Evolutionary conservation across 2,329 filamentous ascomycete genomes (phyloP).

Genomic region (Aspergillus amoenus): DNA sequence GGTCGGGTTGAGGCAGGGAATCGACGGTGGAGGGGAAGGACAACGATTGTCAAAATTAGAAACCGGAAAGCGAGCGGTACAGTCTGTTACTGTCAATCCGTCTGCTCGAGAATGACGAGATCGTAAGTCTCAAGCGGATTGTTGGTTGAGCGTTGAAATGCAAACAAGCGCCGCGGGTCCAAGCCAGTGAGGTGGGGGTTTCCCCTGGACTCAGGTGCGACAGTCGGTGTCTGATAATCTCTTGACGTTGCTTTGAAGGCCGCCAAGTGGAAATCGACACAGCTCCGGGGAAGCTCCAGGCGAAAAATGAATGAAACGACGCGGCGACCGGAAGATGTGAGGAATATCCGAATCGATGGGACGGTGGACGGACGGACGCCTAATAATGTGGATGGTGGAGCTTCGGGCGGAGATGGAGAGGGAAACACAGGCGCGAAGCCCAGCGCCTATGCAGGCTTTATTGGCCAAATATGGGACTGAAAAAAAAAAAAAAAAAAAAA

Average conservation of each 20-base stretch:
- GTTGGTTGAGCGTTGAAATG: conserved; percentile 14
- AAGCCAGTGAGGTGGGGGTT: conserved; percentile 14
- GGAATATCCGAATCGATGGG: not conserved
- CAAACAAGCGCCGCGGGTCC: conserved; percentile 13
- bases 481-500: not conserved
- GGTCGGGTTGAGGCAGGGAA: conserved; percentile 3
- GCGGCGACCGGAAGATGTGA: not conserved
- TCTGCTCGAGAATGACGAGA: not conserved
- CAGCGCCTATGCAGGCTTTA: not conserved
- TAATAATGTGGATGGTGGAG: conserved; percentile 9
- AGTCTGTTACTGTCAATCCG: not conserved
- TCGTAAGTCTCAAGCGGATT: not conserved
- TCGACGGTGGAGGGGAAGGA: conserved; percentile 3
- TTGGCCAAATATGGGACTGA: not conserved
- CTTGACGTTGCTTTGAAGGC: not conserved
- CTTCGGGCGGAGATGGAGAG: conserved; percentile 10
- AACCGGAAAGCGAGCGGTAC: not conserved
- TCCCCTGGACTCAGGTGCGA: conserved; percentile 10
- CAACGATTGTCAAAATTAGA: not conserved
- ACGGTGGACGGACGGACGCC: not conserved
- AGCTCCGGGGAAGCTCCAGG: not conserved
- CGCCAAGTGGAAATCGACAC: not conserved
- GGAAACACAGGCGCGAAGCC: conserved; percentile 1
- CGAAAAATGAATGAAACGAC: not conserved
- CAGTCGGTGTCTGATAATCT: conserved; percentile 6